These are phyloP conservation scores for Lachnellula hyalina DNA, from an alignment of 2,329 filamentous ascomycete species.

Conservation along the genomic window DNA sequence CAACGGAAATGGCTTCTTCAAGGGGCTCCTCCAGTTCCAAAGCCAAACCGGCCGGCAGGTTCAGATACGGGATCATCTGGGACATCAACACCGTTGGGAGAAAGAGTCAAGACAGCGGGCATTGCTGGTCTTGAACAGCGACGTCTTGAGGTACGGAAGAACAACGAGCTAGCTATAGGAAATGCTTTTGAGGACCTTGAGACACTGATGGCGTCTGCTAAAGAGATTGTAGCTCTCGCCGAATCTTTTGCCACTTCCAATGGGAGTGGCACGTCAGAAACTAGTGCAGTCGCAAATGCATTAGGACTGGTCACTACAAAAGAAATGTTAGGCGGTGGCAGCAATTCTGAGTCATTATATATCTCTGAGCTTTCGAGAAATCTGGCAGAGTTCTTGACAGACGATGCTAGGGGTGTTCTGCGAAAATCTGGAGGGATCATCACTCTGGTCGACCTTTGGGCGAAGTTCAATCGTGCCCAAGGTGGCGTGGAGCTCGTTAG, in stretches of 20 bases:
- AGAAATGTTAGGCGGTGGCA: conserved; percentile 79
- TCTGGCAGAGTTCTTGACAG: conserved; percentile 81
- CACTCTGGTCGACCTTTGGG: conserved; percentile 86
- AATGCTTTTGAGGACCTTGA: conserved; percentile 94
- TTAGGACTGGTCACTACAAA: conserved; percentile 90
- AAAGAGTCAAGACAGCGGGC: conserved; percentile 62
- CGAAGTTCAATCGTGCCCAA: conserved; percentile 86
- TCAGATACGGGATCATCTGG: conserved; percentile 36
- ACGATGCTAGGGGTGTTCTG: conserved; percentile 74
- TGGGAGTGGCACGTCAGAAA: conserved; percentile 59
- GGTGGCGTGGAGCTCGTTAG: conserved; percentile 93
- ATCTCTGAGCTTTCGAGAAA: conserved; percentile 81
- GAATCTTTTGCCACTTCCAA: conserved; percentile 70
- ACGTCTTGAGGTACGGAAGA: conserved; percentile 77
- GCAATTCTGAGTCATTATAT: conserved; percentile 75
- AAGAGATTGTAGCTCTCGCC: conserved; percentile 89
- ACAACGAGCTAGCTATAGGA: conserved; percentile 89
- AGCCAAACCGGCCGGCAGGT: conserved; percentile 39
- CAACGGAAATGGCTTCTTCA: conserved; percentile 95
- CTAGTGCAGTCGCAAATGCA: conserved; percentile 69
- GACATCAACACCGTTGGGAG: conserved; percentile 29
- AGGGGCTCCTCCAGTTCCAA: conserved; percentile 81
- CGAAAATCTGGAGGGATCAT: conserved; percentile 81
- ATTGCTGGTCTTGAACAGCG: conserved; percentile 90
- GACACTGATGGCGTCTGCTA: conserved; percentile 93